Percentiles rank a stretch among this genome's conserved stretches.
These are phyloP conservation scores for Ustilago hordei DNA, from an alignment of 1,284 basidiomycete genomes.

Conservation along the genomic window DNA sequence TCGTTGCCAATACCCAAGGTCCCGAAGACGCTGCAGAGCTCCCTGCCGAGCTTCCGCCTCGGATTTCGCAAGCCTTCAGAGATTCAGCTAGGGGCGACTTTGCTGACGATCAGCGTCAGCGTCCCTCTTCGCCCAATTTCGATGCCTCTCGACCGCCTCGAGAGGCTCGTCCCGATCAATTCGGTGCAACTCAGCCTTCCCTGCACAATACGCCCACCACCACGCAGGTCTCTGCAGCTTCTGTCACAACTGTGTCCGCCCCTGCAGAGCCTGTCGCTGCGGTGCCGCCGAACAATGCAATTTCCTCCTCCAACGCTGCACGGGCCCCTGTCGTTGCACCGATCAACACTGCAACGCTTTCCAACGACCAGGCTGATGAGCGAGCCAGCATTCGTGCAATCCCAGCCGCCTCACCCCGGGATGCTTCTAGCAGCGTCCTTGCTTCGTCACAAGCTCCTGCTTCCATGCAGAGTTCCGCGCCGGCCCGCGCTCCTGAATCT, in stretches of 20 bases:
- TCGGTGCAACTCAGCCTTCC: slow-evolving; percentile 6
- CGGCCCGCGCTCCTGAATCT: slow-evolving; percentile 18
- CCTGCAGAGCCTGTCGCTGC: slow-evolving; percentile 20
- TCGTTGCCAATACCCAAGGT: slow-evolving; percentile 1
- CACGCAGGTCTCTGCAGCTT: slow-evolving; percentile 11
- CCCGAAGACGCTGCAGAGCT: slow-evolving; percentile 9
- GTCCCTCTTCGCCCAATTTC: slow-evolving; percentile 21
- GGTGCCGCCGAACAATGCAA: slow-evolving; percentile 19
- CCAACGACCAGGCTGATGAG: slow-evolving; percentile 15
- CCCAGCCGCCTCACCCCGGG: background rate
- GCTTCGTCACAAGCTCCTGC: slow-evolving; percentile 6
- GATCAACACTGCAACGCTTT: background rate
- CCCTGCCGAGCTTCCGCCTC: slow-evolving; percentile 14
- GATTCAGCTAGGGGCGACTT: slow-evolving; percentile 26
- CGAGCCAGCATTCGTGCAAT: slow-evolving; percentile 16
- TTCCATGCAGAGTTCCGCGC: background rate
- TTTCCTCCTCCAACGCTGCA: slow-evolving; percentile 15
- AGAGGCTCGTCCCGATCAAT: slow-evolving; percentile 19
- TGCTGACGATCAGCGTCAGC: slow-evolving; percentile 10
- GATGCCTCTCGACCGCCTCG: slow-evolving; percentile 25
- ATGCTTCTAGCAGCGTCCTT: slow-evolving; percentile 1
- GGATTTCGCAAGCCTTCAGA: slow-evolving; percentile 29
- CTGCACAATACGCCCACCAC: slow-evolving; percentile 6
- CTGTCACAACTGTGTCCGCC: slow-evolving; percentile 17
- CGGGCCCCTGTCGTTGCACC: slow-evolving; percentile 15